These are phyloP conservation scores for Nannochloropsis salina DNA, from an alignment of 108 stramenopile genomes.

Conservation along the genomic window DNA sequence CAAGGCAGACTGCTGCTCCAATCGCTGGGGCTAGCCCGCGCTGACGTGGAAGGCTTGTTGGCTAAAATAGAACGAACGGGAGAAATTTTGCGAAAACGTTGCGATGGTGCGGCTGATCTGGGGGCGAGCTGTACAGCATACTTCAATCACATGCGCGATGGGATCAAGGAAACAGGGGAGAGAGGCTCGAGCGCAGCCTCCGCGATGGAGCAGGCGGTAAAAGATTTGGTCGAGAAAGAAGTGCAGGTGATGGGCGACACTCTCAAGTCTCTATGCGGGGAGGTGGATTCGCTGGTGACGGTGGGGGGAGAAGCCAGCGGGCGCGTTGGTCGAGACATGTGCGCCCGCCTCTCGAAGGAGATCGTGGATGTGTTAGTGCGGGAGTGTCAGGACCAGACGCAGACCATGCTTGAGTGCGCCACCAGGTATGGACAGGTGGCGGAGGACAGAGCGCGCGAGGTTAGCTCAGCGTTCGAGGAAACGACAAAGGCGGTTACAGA, in stretches of 20 bases:
- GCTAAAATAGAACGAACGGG: slow-evolving; percentile 21
- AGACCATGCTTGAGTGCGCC: not conserved
- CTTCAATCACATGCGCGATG: not conserved
- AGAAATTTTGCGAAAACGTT: not conserved
- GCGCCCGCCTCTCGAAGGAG: not conserved
- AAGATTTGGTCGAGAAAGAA: not conserved
- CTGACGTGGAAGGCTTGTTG: slow-evolving; percentile 28
- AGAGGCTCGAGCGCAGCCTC: not conserved
- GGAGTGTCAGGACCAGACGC: not conserved
- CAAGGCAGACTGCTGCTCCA: slow-evolving; percentile 8
- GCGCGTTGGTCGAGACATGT: not conserved
- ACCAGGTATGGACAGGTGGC: not conserved
- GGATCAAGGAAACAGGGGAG: not conserved
- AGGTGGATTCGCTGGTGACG: slow-evolving; percentile 16
- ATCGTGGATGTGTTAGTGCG: slow-evolving; percentile 1
- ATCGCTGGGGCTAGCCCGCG: slow-evolving; percentile 21
- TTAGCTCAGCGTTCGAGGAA: not conserved
- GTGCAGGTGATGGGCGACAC: not conserved
- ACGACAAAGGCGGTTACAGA: not conserved
- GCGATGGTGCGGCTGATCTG: not conserved
- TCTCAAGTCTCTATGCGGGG: not conserved
- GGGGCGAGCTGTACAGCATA: not conserved
- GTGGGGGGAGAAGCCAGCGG: not conserved
- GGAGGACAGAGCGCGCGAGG: not conserved
- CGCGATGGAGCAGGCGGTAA: not conserved